Evolutionary conservation across 2,329 filamentous ascomycete species (phyloP), one percentile per base, ranked within the genome.

Genomic region (Hirsutella minnesotensis): DNA sequence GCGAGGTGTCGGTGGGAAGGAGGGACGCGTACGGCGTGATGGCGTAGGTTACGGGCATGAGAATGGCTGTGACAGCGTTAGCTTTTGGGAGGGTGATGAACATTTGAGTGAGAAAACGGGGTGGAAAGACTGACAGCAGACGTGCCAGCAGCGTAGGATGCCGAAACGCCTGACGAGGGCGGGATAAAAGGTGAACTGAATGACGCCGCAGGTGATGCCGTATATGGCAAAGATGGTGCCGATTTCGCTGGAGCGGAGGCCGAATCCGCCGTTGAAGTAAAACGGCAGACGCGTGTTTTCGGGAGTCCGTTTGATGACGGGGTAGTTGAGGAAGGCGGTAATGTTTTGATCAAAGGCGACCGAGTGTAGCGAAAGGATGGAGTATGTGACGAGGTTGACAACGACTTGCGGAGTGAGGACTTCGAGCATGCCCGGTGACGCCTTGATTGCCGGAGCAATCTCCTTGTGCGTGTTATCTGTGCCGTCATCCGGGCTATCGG

Each of bases 151-250:
- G 41, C 68, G 72, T 15, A 95, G 66, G 0, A 88, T 77, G 5
- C 90, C 90, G 48, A 77, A 86, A 19, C 71, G 72, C 27, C 77
- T 71, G 38, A 88, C 88, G 1, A 90, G 64, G 0, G 76, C 70
- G 0, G 90, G 88, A 58, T 95, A 95, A 43, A 94, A 56, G 40
- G 92, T 66, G 59, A 98, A 94, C 59, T 96, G 92, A 38, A 87
- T 75, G 16, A 92, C 51, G 54, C 89, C 86, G 51, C 86, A 87
- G 9, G 79, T 69, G 41, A 94, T 67, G 18, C 87, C 88, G 58
- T 90, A 94, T 4, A 86, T 55, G 1, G 86, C 92, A 60, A 94
- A 95, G 46, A 95, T 79, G 29, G 85, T 73, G 10, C 90, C 90
- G 49, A 96, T 95, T 39, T 77, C 72, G 45, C 79, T 75, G 2